phyloP scores from a whole-genome alignment of 106 monocot species.

The Ottelia alismoides region DNA sequence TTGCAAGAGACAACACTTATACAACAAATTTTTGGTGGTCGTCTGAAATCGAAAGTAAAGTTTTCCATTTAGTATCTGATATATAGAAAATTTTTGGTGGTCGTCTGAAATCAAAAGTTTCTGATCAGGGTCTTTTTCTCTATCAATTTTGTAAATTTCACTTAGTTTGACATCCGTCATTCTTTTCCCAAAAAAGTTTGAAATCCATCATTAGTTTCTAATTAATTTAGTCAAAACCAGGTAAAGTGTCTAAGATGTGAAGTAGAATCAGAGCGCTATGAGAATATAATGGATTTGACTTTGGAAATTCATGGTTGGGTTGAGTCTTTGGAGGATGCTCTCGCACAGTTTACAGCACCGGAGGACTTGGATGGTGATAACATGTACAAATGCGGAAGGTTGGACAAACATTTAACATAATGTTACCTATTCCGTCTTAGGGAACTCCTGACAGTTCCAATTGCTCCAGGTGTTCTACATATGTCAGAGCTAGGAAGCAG shows the following conservation, averaged over 20 bases:
- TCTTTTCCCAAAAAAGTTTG: no score
- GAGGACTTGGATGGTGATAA: constrained; percentile 99
- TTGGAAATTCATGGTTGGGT: constrained; percentile 98
- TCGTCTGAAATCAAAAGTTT: constrained; percentile 86
- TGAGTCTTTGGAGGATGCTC: constrained; percentile 86
- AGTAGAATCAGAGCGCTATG: constrained; percentile 80
- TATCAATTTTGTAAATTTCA: no score
- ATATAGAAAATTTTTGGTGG: no score
- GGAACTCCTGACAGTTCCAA: no score
- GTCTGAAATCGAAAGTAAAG: no score
- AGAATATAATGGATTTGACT: constrained; percentile 98
- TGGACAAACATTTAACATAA: constrained; percentile 1
- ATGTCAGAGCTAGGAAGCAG: constrained; percentile 93
- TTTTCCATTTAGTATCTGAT: no score
- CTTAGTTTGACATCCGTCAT: no score
- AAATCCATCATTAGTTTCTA: no score
- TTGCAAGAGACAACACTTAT: constrained; percentile 93
- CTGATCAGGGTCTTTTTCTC: no score
- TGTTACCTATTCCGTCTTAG: no score
- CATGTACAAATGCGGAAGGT: constrained; percentile 99
- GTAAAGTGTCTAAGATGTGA: constrained; percentile 92
- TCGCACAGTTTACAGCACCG: constrained; percentile 89
- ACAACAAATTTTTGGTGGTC: constrained; percentile 95
- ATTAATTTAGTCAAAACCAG: constrained; percentile 21
- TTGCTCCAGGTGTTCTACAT: constrained; percentile 51